phyloP scores from a whole-genome alignment of 352 stramenopile genomes.

The Phytophthora europaea region DNA sequence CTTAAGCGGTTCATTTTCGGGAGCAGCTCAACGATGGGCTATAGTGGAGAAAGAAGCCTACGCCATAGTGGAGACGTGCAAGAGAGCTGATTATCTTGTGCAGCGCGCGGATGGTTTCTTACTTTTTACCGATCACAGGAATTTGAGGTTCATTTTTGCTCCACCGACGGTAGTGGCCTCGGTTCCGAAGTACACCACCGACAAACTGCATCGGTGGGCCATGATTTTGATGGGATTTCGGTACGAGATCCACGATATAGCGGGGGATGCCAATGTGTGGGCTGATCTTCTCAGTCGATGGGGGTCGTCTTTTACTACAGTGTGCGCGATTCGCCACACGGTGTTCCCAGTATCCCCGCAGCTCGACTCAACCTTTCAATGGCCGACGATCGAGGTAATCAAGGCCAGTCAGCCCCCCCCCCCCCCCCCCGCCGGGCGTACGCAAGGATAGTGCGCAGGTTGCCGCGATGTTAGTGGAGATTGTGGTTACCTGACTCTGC shows the following conservation, averaged over 20 bases:
- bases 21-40: constrained; percentile 12
- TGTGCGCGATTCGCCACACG: not conserved
- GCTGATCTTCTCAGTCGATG: constrained; percentile 15
- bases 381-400: not conserved
- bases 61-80: constrained; percentile 25
- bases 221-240: constrained; percentile 11
- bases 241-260: constrained; percentile 29
- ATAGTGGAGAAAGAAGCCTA: constrained; percentile 34
- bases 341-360: not conserved
- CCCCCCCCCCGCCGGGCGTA: not conserved
- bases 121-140: constrained; percentile 32
- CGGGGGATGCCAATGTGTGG: constrained; percentile 8
- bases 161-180: not conserved
- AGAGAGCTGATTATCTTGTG: constrained; percentile 25
- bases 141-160: constrained; percentile 29
- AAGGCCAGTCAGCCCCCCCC: not conserved
- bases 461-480: not conserved
- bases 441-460: not conserved
- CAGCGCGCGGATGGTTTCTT: constrained; percentile 16
- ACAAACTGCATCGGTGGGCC: constrained; percentile 26
- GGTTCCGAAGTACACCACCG: constrained; percentile 2
- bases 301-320: constrained; percentile 4
- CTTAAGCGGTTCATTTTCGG: constrained; percentile 13
- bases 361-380: constrained; percentile 4
- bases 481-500: constrained; percentile 10